Evolutionary conservation across 768 basidiomycete genomes (phyloP), one percentile per base, ranked within the genome.

Genomic region (Suillus plorans): DNA sequence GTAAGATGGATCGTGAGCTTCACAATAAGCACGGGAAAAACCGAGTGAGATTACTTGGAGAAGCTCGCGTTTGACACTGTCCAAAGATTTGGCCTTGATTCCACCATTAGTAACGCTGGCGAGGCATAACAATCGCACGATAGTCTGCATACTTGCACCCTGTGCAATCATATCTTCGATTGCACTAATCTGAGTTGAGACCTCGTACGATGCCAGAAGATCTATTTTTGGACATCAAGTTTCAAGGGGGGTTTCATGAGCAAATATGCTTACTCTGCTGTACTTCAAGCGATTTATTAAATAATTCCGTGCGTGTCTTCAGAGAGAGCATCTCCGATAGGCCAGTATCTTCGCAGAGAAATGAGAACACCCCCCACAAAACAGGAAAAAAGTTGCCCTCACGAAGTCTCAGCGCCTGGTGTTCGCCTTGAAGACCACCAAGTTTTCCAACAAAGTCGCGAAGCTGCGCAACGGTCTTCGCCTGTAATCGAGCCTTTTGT

Each of bases 401-500:
- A 99, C 97, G 97, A 60, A 99, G 81, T 67, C 91, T 82, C 66
- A 99, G 76, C 55, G 92, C 86, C 73, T 95, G 92, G 69, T 97
- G 95, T 72, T 99, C 97, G 20, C 86, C 86, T 78, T 98, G 94
- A 67, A 99, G 79, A 2, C 95, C 94, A 25, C 95, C 94, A 2
- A 99, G 82, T 73, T 93, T 95, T 14, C 96, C 95, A 22, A 99
- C 97, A 77, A 99, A 98, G 72, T 95, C 94, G 64, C 90, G 86
- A 70, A 99, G 80, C 76, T 99, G 94, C 13, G 91, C 87, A 20
- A 96, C 91, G 14, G 94, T 96, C 77, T 95, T 94, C 20, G 95
- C 87, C 77, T 95, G 88, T 63, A 93, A 86, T 64, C 92, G 87
- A 55, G 90, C 89, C 92, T 94, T 71, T 14, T 20, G 53, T 50